Base-by-base conservation (phyloP, 768 basidiomycete genomes). In the Agrocybe pediades region DNA sequence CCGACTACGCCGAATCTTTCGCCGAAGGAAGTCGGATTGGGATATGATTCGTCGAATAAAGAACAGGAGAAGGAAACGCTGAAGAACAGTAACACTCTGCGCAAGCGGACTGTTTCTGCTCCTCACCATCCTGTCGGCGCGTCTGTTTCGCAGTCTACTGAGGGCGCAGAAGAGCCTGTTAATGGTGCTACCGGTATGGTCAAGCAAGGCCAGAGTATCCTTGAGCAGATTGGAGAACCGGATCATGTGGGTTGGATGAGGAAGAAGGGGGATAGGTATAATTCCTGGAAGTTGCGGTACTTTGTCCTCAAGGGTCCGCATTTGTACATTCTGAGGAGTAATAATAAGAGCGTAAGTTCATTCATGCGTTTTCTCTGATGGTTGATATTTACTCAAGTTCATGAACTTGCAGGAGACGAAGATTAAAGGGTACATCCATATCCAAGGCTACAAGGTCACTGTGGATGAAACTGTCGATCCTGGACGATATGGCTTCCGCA, bases 391-490 rank as follows among this genome's bases (percentile, higher is more conserved):
- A 23, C 47, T 33, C 30, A 40, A 16, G n/a, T 25, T 41, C n/a
- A n/a, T n/a, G n/a, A n/a, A n/a, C n/a, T 11, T 50, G 15, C 6
- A 95, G 90, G 95, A 98, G 74, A 90, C 87, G 24, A 90, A 90
- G 63, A 90, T 97, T 70, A 98, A 98, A 74, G 96, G 92, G n/a
- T 95, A 95, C 62, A 84, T 98, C 65, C 88, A 97, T 62, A 85
- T 97, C 43, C 71, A 80, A 23, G 96, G 97, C 0, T 96, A 97
- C 76, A 93, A 89, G 64, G 91, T 98, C 49, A 83, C 95, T 36
- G 86, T 92, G 8, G 97, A 98, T 68, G 93, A 95, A 74, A 92
- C 88, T 70, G 76, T 92, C 20, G 86, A 95, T 63, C 92, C 95
- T 20, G 96, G 96, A 13, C 83, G 87, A 62, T 98, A 96, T 71